A percentile compares a stretch with the other conserved stretches of the same genome.
Evolutionary conservation across 768 basidiomycete genomes (phyloP).

Genomic region (Chalciporus sphaerocephalus): DNA sequence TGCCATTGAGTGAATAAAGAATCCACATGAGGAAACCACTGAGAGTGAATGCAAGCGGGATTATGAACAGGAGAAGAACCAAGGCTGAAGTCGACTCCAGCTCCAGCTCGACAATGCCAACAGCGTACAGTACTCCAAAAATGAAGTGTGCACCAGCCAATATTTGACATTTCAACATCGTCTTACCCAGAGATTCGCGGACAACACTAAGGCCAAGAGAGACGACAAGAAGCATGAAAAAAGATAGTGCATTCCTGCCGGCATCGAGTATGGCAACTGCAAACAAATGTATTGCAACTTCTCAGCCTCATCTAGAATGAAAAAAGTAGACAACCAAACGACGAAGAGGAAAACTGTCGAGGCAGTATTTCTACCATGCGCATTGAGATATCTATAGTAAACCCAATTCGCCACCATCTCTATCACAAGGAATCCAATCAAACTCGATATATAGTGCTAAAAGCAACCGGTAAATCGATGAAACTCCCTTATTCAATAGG

Average conservation of each 20-base stretch:
- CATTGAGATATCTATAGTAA: slow-evolving; percentile 94
- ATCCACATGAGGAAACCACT: slow-evolving; percentile 97
- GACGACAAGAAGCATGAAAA: slow-evolving; percentile 92
- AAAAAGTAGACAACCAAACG: slow-evolving; percentile 44
- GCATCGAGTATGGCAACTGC: slow-evolving; percentile 93
- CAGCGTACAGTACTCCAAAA: slow-evolving; percentile 91
- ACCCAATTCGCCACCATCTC: slow-evolving; percentile 95
- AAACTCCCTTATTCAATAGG: background rate
- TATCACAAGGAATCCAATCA: slow-evolving; percentile 80
- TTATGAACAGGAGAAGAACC: slow-evolving; percentile 81
- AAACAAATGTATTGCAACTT: slow-evolving; percentile 2
- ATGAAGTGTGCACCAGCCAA: slow-evolving; percentile 84
- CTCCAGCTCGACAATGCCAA: slow-evolving; percentile 91
- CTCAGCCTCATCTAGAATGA: background rate
- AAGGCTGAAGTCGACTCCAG: slow-evolving; percentile 87
- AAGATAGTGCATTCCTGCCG: slow-evolving; percentile 88
- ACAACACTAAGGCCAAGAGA: slow-evolving; percentile 91
- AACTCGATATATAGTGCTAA: slow-evolving; percentile 87
- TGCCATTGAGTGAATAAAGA: slow-evolving; percentile 83
- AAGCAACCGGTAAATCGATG: slow-evolving; percentile 1
- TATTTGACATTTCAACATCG: slow-evolving; percentile 80
- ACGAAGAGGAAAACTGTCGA: slow-evolving; percentile 91
- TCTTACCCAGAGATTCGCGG: slow-evolving; percentile 76
- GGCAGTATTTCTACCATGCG: slow-evolving; percentile 66
- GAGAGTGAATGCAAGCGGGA: slow-evolving; percentile 93